These are phyloP conservation scores for Neoascochyta sp. DNA, from an alignment of 2,329 filamentous ascomycete genomes.

Conservation along the genomic window DNA sequence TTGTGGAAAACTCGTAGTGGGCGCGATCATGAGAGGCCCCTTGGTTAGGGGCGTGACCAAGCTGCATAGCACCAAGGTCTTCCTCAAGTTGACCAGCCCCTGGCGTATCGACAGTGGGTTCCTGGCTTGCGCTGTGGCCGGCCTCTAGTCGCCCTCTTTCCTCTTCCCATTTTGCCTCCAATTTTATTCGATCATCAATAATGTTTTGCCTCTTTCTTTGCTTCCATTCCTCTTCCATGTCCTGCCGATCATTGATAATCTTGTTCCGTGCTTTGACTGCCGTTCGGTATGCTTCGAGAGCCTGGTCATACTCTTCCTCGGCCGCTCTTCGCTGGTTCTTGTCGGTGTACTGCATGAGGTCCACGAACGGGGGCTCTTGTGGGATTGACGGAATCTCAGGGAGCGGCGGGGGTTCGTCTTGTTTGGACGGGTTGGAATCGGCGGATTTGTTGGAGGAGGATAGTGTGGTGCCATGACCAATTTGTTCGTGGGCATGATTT, in stretches of 20 bases:
- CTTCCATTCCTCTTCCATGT: constrained; percentile 50
- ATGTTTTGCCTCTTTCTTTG: constrained; percentile 33
- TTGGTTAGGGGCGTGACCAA: constrained; percentile 8
- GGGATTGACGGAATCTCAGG: constrained; percentile 54
- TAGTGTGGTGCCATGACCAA: constrained; percentile 29
- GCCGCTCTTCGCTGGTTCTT: constrained; percentile 64
- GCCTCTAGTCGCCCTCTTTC: constrained; percentile 23
- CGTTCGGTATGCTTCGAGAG: constrained; percentile 62
- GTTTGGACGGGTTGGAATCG: constrained; percentile 1
- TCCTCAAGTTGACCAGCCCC: constrained; percentile 13
- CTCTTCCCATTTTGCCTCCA: constrained; percentile 20
- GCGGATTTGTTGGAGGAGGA: constrained; percentile 16
- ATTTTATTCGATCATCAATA: constrained; percentile 20
- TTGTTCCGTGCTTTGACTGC: constrained; percentile 65
- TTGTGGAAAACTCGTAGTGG: constrained; percentile 31
- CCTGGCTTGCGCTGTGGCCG: constrained; percentile 2
- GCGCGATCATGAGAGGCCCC: constrained; percentile 15
- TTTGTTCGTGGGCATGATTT: too few species aligned
- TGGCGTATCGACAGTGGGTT: constrained; percentile 9
- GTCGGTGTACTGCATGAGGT: constrained; percentile 58
- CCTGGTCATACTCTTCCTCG: constrained; percentile 63
- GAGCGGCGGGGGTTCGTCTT: constrained; percentile 23
- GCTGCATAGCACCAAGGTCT: constrained; percentile 20
- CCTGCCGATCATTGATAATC: constrained; percentile 60
- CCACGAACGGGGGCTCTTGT: constrained; percentile 52